phyloP scores from a whole-genome alignment of 2,329 filamentous ascomycete species.

The Trichoderma brevicompactum region DNA sequence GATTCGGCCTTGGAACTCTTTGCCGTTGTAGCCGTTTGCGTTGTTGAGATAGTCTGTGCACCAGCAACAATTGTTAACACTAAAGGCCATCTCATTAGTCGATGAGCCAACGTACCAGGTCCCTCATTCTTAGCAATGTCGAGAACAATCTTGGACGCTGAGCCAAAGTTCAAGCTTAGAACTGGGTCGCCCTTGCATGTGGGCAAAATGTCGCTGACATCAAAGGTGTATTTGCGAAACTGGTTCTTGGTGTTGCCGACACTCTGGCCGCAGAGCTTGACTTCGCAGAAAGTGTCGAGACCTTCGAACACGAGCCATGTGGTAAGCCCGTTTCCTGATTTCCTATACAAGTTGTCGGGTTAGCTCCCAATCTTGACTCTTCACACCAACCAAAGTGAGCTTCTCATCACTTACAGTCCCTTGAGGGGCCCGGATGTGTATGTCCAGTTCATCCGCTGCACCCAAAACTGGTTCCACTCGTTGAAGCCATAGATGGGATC shows the following conservation, averaged over 20 bases:
- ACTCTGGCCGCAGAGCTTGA: slow-evolving; percentile 57
- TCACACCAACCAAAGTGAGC: neutral
- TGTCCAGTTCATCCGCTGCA: slow-evolving; percentile 59
- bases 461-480: slow-evolving; percentile 64
- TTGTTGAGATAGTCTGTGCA: neutral
- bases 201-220: slow-evolving; percentile 53
- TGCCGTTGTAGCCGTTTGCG: slow-evolving; percentile 17
- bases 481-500: slow-evolving; percentile 52
- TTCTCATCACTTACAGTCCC: slow-evolving; percentile 42
- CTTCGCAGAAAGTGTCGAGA: slow-evolving; percentile 63
- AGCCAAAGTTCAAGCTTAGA: slow-evolving; percentile 33
- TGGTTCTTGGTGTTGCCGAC: slow-evolving; percentile 64
- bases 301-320: slow-evolving; percentile 66
- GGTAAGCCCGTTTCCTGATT: slow-evolving; percentile 31
- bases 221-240: slow-evolving; percentile 65
- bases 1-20: slow-evolving; percentile 31
- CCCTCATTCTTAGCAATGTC: slow-evolving; percentile 2
- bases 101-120: no score
- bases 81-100: no score
- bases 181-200: slow-evolving; percentile 19
- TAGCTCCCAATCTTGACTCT: neutral
- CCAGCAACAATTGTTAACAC: neutral
- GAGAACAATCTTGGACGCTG: slow-evolving; percentile 30
- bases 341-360: slow-evolving; percentile 34
- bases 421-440: slow-evolving; percentile 53